These are phyloP conservation scores for Hypomontagnella submonticulosa DNA, from an alignment of 495 filamentous ascomycete species.

Conservation along the genomic window DNA sequence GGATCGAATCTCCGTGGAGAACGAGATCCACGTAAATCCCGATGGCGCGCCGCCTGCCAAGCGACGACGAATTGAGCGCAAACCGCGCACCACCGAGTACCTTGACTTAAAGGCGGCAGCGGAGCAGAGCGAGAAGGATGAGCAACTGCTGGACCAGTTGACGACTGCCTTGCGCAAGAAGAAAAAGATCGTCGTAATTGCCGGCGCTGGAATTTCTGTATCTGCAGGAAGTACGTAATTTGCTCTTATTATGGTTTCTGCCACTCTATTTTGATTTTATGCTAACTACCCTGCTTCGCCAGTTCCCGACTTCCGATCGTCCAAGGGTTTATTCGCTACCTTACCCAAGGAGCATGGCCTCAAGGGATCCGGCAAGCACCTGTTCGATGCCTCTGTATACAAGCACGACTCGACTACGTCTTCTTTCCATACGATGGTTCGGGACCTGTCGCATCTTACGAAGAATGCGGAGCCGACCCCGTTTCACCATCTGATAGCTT, in stretches of 20 bases:
- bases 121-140: slow-evolving; percentile 57
- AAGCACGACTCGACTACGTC: slow-evolving; percentile 86
- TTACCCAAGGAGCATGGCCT: slow-evolving; percentile 86
- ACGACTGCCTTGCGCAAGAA: slow-evolving; percentile 83
- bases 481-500: slow-evolving; percentile 94
- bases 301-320: slow-evolving; percentile 98
- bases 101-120: slow-evolving; percentile 71
- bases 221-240: slow-evolving; percentile 87
- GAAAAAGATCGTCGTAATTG: slow-evolving; percentile 95
- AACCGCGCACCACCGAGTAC: slow-evolving; percentile 79
- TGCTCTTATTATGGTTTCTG: not conserved
- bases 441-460: slow-evolving; percentile 80
- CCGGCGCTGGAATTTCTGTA: slow-evolving; percentile 95
- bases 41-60: slow-evolving; percentile 76
- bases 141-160: slow-evolving; percentile 70
- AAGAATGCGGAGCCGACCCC: slow-evolving; percentile 80
- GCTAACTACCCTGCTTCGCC: slow-evolving; percentile 36
- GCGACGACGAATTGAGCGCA: slow-evolving; percentile 74
- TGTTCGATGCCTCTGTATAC: slow-evolving; percentile 98
- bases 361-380: slow-evolving; percentile 91
- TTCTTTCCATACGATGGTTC: slow-evolving; percentile 95
- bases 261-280: slow-evolving; percentile 21
- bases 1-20: slow-evolving; percentile 45
- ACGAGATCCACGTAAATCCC: slow-evolving; percentile 63
- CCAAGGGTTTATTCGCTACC: slow-evolving; percentile 84